Evolutionary conservation across 1,284 basidiomycete genomes (phyloP).

Genomic region (Cutaneotrichosporon dermatis): DNA sequence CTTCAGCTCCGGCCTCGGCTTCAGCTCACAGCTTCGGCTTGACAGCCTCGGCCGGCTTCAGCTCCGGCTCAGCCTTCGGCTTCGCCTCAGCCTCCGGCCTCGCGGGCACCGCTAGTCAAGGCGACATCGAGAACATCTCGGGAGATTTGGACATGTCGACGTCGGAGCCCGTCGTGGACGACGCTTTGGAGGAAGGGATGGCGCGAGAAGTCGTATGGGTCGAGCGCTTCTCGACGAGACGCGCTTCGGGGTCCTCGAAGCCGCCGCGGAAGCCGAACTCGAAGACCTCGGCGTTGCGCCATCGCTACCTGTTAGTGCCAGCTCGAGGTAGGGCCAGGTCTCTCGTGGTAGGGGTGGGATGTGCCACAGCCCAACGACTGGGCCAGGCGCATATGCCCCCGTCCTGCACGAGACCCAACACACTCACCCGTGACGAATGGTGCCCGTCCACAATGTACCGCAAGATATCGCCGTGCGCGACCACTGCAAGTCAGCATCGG

Average conservation of each 20-base stretch:
- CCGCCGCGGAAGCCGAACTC: constrained; percentile 37
- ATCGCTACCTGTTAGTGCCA: constrained; percentile 17
- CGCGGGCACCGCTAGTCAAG: not conserved
- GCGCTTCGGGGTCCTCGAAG: constrained; percentile 34
- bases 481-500: constrained; percentile 24
- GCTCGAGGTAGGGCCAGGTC: constrained; percentile 2
- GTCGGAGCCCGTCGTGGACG: not conserved
- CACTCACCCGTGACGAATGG: constrained; percentile 31
- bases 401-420: too few species aligned
- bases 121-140: not conserved
- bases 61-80: too few species aligned
- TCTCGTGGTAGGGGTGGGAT: not conserved
- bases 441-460: constrained; percentile 40
- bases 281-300: constrained; percentile 45
- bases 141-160: not conserved
- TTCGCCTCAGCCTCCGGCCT: too few species aligned
- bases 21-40: too few species aligned
- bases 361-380: too few species aligned
- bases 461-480: constrained; percentile 49
- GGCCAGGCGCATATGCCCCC: too few species aligned
- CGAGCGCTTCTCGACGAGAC: constrained; percentile 18
- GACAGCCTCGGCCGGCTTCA: too few species aligned
- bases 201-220: not conserved
- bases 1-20: too few species aligned
- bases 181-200: not conserved